A percentile compares a stretch with the other conserved stretches of the same genome.
Conservation (phyloP, 2,329 filamentous ascomycete genomes). For the Graphilbum fragrans region DNA sequence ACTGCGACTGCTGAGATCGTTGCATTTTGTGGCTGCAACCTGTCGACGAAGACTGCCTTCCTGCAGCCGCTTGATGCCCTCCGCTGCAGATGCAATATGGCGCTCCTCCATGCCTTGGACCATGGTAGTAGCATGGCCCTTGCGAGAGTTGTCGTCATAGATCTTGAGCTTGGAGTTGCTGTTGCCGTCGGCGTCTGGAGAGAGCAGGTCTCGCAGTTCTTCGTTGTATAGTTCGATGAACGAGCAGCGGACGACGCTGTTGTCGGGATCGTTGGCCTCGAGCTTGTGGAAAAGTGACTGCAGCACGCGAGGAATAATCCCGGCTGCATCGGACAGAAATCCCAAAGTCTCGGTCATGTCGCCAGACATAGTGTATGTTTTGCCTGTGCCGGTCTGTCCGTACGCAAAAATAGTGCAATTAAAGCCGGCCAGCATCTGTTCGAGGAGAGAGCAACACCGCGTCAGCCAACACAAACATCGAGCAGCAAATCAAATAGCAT, state of each 20-base stretch:
- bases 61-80: conserved; percentile 81
- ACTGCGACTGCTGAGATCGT: conserved; percentile 91
- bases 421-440: conserved; percentile 79
- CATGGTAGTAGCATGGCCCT: conserved; percentile 71
- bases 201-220: conserved; percentile 80
- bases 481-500: too few species aligned
- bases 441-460: not conserved
- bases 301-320: conserved; percentile 86
- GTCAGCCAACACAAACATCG: not conserved
- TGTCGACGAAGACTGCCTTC: conserved; percentile 86
- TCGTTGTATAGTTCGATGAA: conserved; percentile 99
- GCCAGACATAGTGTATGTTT: conserved; percentile 98
- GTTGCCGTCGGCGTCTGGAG: conserved; percentile 68
- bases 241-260: conserved; percentile 90
- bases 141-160: conserved; percentile 79
- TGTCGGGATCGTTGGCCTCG: conserved; percentile 66
- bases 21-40: conserved; percentile 99
- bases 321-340: conserved; percentile 78
- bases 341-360: conserved; percentile 85
- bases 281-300: conserved; percentile 80
- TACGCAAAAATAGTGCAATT: conserved; percentile 99
- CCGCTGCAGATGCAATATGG: conserved; percentile 72
- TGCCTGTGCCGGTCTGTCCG: conserved; percentile 93
- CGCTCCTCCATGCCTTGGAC: conserved; percentile 98
- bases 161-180: conserved; percentile 66